A percentile compares a stretch with the other conserved stretches of the same genome.
These are phyloP conservation scores for Reutealis trisperma DNA, from an alignment of 345 rosid genomes.

Conservation along the genomic window DNA sequence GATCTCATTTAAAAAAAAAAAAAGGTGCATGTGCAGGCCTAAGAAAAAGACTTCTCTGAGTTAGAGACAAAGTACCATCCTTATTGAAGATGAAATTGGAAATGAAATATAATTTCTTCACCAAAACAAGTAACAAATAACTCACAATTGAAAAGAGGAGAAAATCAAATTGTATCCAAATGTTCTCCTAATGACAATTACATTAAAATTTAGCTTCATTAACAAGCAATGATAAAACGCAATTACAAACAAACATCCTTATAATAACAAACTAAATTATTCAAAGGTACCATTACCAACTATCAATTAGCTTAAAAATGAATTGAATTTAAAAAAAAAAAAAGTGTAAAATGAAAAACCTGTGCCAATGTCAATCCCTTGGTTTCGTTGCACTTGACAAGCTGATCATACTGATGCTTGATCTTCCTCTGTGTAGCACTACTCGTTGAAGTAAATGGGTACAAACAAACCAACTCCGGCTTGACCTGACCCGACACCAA, in stretches of 20 bases:
- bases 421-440: slow-evolving; percentile 96
- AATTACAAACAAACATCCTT: too few relatives aligned
- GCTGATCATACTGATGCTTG: slow-evolving; percentile 80
- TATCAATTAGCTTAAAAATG: background rate
- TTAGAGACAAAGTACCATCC: background rate
- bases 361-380: slow-evolving; percentile 76
- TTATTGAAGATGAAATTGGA: background rate
- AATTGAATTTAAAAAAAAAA: background rate
- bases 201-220: background rate
- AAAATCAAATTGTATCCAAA: background rate
- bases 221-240: background rate
- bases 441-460: slow-evolving; percentile 75
- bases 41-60: background rate
- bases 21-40: background rate
- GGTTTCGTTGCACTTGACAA: slow-evolving; percentile 64
- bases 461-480: slow-evolving; percentile 69
- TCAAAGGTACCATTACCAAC: background rate
- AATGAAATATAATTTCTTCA: background rate
- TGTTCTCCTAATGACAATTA: background rate
- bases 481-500: slow-evolving; percentile 37
- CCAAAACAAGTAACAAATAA: background rate
- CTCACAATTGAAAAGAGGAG: background rate
- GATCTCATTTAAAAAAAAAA: background rate
- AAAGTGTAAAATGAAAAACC: slow-evolving; percentile 39
- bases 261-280: background rate